These are phyloP conservation scores for Zygoascus biomembranicola DNA, from an alignment of 805 yeast species.

Conservation along the genomic window DNA sequence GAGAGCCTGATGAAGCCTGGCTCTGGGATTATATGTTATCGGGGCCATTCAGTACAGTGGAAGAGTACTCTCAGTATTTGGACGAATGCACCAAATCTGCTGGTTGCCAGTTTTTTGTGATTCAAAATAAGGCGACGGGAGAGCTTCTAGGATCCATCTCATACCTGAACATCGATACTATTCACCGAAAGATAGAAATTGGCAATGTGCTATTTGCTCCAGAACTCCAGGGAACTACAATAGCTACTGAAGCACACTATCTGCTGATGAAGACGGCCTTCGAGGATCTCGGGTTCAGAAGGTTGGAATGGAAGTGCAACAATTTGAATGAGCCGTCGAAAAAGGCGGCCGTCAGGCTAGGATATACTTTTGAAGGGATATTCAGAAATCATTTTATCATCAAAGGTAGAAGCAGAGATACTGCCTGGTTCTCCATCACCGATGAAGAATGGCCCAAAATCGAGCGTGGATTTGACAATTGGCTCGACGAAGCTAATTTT, in stretches of 20 bases:
- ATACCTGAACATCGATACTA: constrained; percentile 23
- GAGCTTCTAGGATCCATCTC: constrained; percentile 25
- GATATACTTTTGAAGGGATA: constrained; percentile 28
- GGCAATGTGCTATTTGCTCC: constrained; percentile 25
- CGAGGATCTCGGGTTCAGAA: constrained; percentile 24
- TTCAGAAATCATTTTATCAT: constrained; percentile 25
- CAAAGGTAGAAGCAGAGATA: constrained; percentile 27
- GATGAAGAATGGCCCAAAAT: constrained; percentile 27
- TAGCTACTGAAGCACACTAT: constrained; percentile 29
- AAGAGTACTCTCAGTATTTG: constrained; percentile 7
- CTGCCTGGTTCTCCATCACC: constrained; percentile 27
- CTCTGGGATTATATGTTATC: constrained; percentile 18
- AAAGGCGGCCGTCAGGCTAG: constrained; percentile 27
- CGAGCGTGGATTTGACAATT: constrained; percentile 20
- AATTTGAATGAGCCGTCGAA: constrained; percentile 25
- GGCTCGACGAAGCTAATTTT: constrained; percentile 24
- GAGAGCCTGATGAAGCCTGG: constrained; percentile 2
- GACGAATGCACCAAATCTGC: neutral
- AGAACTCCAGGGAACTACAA: constrained; percentile 19
- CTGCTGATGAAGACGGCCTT: constrained; percentile 25
- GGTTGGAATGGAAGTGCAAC: constrained; percentile 32
- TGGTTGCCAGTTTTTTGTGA: constrained; percentile 17
- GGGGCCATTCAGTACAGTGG: constrained; percentile 12
- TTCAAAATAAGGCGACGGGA: constrained; percentile 17
- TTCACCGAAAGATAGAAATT: constrained; percentile 24